Percentiles rank a stretch among this genome's conserved stretches.
These are phyloP conservation scores for Casuarina equisetifolia DNA, from an alignment of 306 rosid genomes.

Conservation along the genomic window DNA sequence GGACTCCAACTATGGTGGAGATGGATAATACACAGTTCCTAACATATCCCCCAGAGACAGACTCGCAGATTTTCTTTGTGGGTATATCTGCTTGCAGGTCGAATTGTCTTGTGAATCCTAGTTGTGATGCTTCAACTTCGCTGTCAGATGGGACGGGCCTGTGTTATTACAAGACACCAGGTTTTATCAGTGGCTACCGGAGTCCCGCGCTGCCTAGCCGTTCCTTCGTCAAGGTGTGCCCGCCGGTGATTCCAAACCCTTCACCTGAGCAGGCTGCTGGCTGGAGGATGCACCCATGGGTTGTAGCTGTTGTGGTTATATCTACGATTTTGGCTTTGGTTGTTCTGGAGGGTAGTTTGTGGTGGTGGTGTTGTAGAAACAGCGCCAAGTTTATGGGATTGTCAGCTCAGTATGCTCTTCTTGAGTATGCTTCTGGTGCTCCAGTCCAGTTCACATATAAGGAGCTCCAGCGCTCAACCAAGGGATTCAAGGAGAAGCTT, in stretches of 20 bases:
- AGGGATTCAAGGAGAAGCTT: conserved; percentile 44
- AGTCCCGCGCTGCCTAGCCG: conserved; percentile 44
- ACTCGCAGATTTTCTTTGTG: conserved; percentile 33
- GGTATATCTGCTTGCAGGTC: conserved; percentile 45
- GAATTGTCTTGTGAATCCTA: conserved; percentile 42
- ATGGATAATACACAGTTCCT: conserved; percentile 48
- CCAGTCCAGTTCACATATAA: conserved; percentile 79
- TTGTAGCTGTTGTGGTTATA: conserved; percentile 46
- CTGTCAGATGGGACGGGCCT: conserved; percentile 48
- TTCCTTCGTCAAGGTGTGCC: conserved; percentile 49
- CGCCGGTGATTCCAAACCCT: conserved; percentile 35
- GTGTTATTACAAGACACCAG: conserved; percentile 37
- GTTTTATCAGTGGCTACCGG: conserved; percentile 42
- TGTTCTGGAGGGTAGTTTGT: conserved; percentile 66
- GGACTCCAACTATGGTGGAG: conserved; percentile 43
- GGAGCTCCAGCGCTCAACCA: conserved; percentile 76
- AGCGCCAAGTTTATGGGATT: conserved; percentile 49
- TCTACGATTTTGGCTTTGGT: conserved; percentile 55
- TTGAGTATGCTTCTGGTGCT: conserved; percentile 98
- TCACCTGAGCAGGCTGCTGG: conserved; percentile 18
- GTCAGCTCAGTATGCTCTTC: conserved; percentile 79
- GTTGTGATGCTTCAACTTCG: conserved; percentile 49
- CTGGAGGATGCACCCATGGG: conserved; percentile 51
- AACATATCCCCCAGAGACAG: conserved; percentile 44
- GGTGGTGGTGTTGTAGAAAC: conserved; percentile 84